Evolutionary conservation across 768 basidiomycete genomes (phyloP).

Genomic region (Clavulina sp.): DNA sequence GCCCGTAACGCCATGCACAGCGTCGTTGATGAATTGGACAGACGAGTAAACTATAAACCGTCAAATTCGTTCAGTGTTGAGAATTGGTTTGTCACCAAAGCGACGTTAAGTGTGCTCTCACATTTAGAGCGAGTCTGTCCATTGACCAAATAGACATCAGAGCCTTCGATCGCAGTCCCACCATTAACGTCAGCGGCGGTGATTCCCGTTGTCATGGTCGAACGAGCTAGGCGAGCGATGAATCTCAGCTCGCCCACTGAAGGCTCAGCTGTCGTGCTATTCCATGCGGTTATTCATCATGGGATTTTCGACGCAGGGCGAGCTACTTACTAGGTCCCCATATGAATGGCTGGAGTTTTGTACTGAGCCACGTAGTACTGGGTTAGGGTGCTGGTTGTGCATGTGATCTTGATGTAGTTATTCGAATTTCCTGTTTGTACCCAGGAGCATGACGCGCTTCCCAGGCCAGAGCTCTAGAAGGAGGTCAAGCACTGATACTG

Average conservation of each 20-base stretch:
- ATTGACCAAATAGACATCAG: conserved; percentile 28
- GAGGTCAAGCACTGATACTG: too few species aligned
- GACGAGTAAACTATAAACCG: conserved; percentile 11
- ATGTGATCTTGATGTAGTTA: conserved; percentile 5
- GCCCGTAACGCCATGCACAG: conserved; percentile 32
- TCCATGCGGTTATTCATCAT: background rate
- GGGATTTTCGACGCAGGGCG: background rate
- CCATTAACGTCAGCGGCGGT: conserved; percentile 25
- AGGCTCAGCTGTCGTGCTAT: too few species aligned
- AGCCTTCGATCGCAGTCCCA: conserved; percentile 29
- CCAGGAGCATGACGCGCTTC: background rate
- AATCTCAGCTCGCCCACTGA: conserved; percentile 31
- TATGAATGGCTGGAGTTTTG: conserved; percentile 29
- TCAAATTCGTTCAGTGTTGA: background rate
- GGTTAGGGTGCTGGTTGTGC: conserved; percentile 13
- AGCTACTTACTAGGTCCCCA: conserved; percentile 21
- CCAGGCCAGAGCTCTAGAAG: conserved; percentile 4
- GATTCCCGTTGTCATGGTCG: conserved; percentile 25
- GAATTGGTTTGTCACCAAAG: background rate
- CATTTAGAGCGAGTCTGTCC: conserved; percentile 34
- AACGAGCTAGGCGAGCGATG: conserved; percentile 28
- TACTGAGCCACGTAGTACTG: conserved; percentile 31
- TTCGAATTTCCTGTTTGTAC: background rate
- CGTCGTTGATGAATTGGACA: conserved; percentile 32
- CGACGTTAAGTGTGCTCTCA: conserved; percentile 32